Base-by-base conservation (phyloP, 2,329 filamentous ascomycete genomes). In the Aspergillus neotritici region DNA sequence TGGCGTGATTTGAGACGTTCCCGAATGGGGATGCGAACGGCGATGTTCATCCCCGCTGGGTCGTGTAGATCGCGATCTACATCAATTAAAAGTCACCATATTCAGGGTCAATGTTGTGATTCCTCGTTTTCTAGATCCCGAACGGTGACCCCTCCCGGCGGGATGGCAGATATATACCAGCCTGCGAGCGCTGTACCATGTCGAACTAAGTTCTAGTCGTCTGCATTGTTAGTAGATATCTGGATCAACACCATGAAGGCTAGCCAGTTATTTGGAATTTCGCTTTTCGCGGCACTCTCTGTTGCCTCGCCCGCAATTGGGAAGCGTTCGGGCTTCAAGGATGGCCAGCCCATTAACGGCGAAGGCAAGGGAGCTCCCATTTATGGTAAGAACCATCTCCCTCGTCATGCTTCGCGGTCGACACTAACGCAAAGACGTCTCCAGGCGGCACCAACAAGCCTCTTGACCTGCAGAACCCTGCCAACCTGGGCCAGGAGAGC, bases 371-470 rank as follows among this genome's bases (percentile, higher is more conserved):
- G 21, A 9, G 21, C 21, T 9, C 74, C 74, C 0, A 70, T 84
- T 17, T 56, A 76, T 30, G 80, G 81, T 82, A 68, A 35, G 64
- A 31, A 15, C 3, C 8, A 5, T n/a, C 30, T 16, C 11, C 8
- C 6, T 31, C 10, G 10, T n/a, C 8, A 12, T 21, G 6, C 21
- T 25, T 25, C 7, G 9, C 4, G 21, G 9, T 25, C 6, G 7
- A 13, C 35, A 30, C 36, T 51, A 8, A 48, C 36, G 11, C 21
- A 17, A 5, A 14, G 53, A 30, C 53, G 16, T 34, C 13, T 21
- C 7, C 31, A 84, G 82, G 81, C 12, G 82, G 80, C 21, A 85
- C 82, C 15, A 82, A 86, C 2, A 25, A 25, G 21, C 21, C 21
- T 25, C 21, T 25, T 25, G 21, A 25, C 21, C 21, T 25, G 21